Conservation (phyloP, 164 flowering plant genomes). For the Brasenia schreberi region DNA sequence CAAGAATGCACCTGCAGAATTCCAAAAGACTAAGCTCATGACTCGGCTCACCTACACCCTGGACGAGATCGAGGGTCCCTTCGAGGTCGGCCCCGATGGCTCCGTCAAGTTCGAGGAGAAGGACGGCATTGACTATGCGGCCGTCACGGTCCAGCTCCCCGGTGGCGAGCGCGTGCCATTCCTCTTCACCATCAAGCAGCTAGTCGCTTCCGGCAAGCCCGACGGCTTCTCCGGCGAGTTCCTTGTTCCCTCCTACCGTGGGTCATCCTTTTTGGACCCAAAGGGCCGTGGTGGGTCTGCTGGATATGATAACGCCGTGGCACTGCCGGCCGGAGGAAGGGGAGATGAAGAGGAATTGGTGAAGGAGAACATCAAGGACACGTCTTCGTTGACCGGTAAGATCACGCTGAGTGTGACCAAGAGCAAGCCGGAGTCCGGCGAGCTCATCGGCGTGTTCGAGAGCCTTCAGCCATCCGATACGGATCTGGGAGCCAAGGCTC, state of each 20-base stretch:
- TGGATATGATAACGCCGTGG: slow-evolving; percentile 89
- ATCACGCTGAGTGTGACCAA: slow-evolving; percentile 8
- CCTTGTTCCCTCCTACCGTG: slow-evolving; percentile 86
- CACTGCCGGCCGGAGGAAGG: slow-evolving; percentile 94
- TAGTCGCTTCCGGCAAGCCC: slow-evolving; percentile 88
- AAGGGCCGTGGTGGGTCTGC: slow-evolving; percentile 96
- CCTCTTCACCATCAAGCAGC: slow-evolving; percentile 82
- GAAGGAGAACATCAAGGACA: slow-evolving; percentile 75
- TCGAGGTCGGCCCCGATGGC: slow-evolving; percentile 73
- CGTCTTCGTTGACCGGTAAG: slow-evolving; percentile 51
- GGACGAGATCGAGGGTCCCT: slow-evolving; percentile 94
- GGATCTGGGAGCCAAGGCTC: slow-evolving; percentile 83
- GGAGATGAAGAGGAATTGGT: slow-evolving; percentile 88
- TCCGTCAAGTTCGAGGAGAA: slow-evolving; percentile 83
- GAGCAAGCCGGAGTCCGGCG: slow-evolving; percentile 86
- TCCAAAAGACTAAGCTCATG: slow-evolving; percentile 96
- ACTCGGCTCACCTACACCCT: slow-evolving; percentile 96
- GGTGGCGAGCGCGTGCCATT: slow-evolving; percentile 96
- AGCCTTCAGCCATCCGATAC: slow-evolving; percentile 94
- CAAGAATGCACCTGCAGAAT: slow-evolving; percentile 83
- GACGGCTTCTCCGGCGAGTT: slow-evolving; percentile 63
- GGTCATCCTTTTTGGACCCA: slow-evolving; percentile 94
- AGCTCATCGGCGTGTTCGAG: slow-evolving; percentile 87
- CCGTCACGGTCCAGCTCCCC: slow-evolving; percentile 92
- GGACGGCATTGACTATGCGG: slow-evolving; percentile 93